phyloP scores from a whole-genome alignment of 73 alveolate genomes.

The Symbiodinium natans region DNA sequence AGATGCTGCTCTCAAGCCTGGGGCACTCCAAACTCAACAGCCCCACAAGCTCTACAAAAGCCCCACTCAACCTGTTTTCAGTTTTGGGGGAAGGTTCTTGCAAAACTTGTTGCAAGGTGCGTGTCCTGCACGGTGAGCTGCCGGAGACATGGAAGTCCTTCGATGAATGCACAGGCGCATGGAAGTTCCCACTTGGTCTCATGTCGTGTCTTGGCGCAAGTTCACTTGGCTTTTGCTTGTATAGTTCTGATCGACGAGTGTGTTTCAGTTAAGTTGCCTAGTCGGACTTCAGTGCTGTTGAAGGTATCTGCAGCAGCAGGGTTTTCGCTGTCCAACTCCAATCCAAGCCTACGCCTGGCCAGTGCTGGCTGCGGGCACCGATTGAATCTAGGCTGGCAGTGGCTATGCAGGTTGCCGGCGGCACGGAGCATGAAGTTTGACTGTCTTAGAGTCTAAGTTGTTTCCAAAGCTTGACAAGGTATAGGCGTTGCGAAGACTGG shows the following conservation, averaged over 20 bases:
- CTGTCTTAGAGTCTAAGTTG: no score
- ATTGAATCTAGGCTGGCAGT: neutral
- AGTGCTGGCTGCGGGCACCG: conserved; percentile 39
- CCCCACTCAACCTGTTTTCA: no score
- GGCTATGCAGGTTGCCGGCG: neutral
- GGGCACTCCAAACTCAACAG: no score
- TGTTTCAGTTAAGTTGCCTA: no score
- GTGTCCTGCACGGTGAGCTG: neutral
- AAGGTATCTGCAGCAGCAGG: neutral
- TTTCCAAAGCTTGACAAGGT: no score
- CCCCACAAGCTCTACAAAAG: no score
- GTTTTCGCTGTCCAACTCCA: neutral
- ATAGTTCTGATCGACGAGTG: no score
- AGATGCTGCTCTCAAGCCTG: no score
- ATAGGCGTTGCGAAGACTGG: conserved; percentile 90
- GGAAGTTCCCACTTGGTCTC: conserved; percentile 69
- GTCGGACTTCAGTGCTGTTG: no score
- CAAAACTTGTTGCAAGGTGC: neutral
- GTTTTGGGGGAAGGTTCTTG: no score
- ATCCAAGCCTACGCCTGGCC: conserved; percentile 86
- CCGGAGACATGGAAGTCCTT: conserved; percentile 51
- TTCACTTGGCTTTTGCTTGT: neutral
- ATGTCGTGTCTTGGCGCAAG: conserved; percentile 21
- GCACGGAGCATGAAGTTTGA: no score
- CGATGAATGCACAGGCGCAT: conserved; percentile 62